These are phyloP conservation scores for Mortierella sp. DNA, from an alignment of 371 early-diverging fungal species.

Conservation along the genomic window DNA sequence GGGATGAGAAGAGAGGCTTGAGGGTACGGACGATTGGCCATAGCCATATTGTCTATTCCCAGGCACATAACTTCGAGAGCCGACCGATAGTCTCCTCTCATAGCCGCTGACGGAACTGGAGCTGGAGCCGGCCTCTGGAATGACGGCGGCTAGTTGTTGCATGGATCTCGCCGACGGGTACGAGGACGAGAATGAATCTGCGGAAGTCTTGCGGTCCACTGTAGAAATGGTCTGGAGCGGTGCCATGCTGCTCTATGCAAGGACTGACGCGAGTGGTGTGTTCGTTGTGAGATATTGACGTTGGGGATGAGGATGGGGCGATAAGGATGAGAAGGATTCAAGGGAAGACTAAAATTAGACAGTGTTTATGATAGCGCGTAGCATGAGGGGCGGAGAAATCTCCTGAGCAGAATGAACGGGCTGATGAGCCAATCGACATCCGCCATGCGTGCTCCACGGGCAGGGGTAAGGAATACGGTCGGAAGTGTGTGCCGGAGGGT, in stretches of 20 bases:
- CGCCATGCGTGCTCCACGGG: too few species aligned
- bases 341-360: too few species aligned
- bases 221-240: slow-evolving; percentile 11
- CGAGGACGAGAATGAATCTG: slow-evolving; percentile 17
- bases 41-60: background rate
- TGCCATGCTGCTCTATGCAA: slow-evolving; percentile 14
- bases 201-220: slow-evolving; percentile 25
- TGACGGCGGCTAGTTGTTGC: background rate
- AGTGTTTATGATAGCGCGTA: too few species aligned
- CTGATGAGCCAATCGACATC: too few species aligned
- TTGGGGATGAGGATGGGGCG: background rate
- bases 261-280: too few species aligned
- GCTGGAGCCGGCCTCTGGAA: background rate
- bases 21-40: slow-evolving; percentile 1
- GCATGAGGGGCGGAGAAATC: too few species aligned
- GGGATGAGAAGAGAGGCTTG: slow-evolving; percentile 4
- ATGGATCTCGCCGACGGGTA: slow-evolving; percentile 8
- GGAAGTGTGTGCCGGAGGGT: too few species aligned
- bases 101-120: background rate
- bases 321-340: background rate
- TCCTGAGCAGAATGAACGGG: too few species aligned
- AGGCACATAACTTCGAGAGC: slow-evolving; percentile 3
- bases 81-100: slow-evolving; percentile 26
- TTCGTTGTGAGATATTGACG: too few species aligned
- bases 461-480: too few species aligned